Percentiles rank a stretch among this genome's conserved stretches.
These are phyloP conservation scores for Penicillium griseofulvum DNA, from an alignment of 2,329 filamentous ascomycete species.

Conservation along the genomic window DNA sequence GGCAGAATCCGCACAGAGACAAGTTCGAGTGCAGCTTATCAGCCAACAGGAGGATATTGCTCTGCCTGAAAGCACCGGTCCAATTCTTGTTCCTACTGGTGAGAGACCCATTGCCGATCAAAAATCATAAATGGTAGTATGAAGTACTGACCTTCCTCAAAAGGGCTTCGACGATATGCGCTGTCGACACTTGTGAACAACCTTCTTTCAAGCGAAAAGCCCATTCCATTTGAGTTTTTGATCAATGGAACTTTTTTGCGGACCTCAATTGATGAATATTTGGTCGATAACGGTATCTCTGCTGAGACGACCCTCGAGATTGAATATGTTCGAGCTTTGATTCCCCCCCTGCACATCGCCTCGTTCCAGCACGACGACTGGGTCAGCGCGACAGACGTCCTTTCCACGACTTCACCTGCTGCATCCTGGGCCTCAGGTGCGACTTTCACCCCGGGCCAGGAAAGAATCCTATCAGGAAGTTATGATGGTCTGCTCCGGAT, in stretches of 20 bases:
- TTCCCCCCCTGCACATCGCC: conserved; percentile 83
- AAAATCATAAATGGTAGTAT: neutral
- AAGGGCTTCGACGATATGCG: conserved; percentile 56
- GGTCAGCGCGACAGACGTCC: conserved; percentile 82
- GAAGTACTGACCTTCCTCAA: conserved; percentile 12
- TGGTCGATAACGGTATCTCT: conserved; percentile 80
- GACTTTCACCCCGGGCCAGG: conserved; percentile 53
- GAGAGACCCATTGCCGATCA: conserved; percentile 21
- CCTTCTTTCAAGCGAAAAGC: conserved; percentile 55
- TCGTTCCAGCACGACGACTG: conserved; percentile 98
- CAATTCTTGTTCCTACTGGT: conserved; percentile 59
- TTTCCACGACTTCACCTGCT: conserved; percentile 65
- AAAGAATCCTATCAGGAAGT: conserved; percentile 82
- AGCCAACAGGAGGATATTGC: conserved; percentile 54
- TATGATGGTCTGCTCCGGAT: conserved; percentile 87
- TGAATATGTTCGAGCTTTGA: conserved; percentile 88
- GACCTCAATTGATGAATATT: conserved; percentile 85
- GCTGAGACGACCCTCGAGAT: conserved; percentile 82
- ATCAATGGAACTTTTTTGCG: conserved; percentile 90
- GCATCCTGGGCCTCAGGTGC: conserved; percentile 55
- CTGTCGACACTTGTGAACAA: conserved; percentile 64
- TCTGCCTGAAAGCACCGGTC: conserved; percentile 53
- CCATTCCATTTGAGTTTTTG: conserved; percentile 75
- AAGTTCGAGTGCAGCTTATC: conserved; percentile 56
- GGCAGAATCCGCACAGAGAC: conserved; percentile 37